Conservation (phyloP, 306 rosid genomes). For the Medicago ruthenica region DNA sequence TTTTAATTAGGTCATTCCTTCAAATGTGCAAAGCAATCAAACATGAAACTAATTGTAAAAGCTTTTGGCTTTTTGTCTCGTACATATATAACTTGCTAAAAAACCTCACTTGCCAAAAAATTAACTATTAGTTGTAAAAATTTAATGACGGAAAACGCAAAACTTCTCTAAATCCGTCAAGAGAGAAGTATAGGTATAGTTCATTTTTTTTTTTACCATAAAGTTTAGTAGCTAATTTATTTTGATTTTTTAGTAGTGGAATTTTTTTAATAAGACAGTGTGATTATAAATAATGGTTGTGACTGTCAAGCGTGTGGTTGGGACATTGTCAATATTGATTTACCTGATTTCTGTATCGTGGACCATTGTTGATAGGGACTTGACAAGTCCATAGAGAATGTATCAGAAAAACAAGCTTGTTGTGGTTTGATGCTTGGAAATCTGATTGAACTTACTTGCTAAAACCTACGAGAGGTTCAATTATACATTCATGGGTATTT, state of each 20-base stretch:
- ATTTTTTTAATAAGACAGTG: neutral
- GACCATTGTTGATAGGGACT: conserved; percentile 8
- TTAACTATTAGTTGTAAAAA: no score
- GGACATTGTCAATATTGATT: conserved; percentile 25
- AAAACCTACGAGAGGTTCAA: neutral
- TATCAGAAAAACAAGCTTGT: neutral
- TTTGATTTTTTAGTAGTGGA: no score
- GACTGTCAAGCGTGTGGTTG: conserved; percentile 37
- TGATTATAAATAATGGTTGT: neutral
- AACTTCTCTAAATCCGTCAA: no score
- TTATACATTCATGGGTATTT: neutral
- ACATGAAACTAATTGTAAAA: no score
- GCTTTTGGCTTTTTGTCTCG: no score
- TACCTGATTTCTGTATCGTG: neutral
- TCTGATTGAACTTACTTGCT: no score
- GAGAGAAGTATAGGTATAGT: no score
- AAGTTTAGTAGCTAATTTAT: no score
- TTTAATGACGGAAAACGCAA: no score
- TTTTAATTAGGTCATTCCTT: conserved; percentile 27
- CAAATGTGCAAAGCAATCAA: neutral
- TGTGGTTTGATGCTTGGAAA: neutral
- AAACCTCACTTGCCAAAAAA: no score
- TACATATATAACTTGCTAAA: no score
- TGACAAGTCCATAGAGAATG: neutral
- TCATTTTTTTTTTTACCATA: no score